These are phyloP conservation scores for Pyrenophora teres DNA, from an alignment of 2,329 filamentous ascomycete genomes.

Conservation along the genomic window DNA sequence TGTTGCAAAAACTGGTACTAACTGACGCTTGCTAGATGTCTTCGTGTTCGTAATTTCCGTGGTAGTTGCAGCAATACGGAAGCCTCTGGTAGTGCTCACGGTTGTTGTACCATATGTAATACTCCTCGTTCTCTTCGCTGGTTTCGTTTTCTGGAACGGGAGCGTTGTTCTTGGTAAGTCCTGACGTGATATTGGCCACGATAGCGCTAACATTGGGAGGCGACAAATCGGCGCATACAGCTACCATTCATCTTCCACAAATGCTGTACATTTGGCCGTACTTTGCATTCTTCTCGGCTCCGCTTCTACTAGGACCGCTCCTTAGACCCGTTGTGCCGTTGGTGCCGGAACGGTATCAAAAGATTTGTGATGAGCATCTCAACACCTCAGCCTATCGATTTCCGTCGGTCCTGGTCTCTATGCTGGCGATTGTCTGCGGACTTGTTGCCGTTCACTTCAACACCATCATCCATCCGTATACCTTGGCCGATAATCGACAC, in stretches of 20 bases:
- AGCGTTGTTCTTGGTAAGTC: slow-evolving; percentile 82
- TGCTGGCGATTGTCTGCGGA: slow-evolving; percentile 47
- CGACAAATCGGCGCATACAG: slow-evolving; percentile 92
- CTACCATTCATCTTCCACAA: slow-evolving; percentile 85
- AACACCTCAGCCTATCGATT: slow-evolving; percentile 1
- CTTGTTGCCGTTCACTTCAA: slow-evolving; percentile 71
- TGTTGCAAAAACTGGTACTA: neutral
- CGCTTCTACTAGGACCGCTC: slow-evolving; percentile 67
- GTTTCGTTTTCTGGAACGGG: slow-evolving; percentile 84
- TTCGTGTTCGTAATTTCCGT: slow-evolving; percentile 62
- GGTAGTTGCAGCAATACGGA: slow-evolving; percentile 58
- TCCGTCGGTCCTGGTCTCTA: slow-evolving; percentile 34
- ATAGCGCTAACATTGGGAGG: slow-evolving; percentile 55
- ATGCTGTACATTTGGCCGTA: slow-evolving; percentile 96
- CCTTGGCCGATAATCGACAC: slow-evolving; percentile 92
- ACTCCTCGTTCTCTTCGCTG: slow-evolving; percentile 69
- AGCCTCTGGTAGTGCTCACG: slow-evolving; percentile 47
- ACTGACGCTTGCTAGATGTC: slow-evolving; percentile 28
- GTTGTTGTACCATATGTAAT: slow-evolving; percentile 59
- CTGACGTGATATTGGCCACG: neutral
- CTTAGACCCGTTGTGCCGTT: slow-evolving; percentile 44
- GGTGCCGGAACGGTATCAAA: slow-evolving; percentile 22
- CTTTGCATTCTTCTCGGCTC: slow-evolving; percentile 85
- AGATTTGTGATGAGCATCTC: slow-evolving; percentile 9
- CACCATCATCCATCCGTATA: slow-evolving; percentile 94